Conservation (phyloP, 1,284 basidiomycete species). For the Austropuccinia psidii region DNA sequence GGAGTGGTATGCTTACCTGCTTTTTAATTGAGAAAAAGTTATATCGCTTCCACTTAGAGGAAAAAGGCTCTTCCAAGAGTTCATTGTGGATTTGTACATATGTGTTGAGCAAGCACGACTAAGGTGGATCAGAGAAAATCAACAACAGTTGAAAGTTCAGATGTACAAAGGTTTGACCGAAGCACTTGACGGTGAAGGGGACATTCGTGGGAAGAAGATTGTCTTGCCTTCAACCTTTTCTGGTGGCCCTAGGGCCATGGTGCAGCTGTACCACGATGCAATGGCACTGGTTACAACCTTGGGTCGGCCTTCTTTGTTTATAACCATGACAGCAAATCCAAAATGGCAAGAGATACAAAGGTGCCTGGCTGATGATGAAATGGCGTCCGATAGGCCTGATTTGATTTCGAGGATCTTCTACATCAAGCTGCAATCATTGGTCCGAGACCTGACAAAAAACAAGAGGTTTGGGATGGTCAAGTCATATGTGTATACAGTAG, state of each 20-base stretch:
- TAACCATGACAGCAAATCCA: constrained; percentile 54
- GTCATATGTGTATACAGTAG: constrained; percentile 52
- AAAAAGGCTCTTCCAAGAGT: constrained; percentile 50
- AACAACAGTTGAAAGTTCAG: constrained; percentile 49
- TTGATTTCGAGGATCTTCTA: not conserved
- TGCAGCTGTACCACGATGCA: constrained; percentile 51
- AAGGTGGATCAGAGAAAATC: constrained; percentile 46
- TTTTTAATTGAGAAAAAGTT: not conserved
- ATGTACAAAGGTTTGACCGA: constrained; percentile 26
- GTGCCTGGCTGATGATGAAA: constrained; percentile 50
- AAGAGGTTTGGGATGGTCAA: constrained; percentile 47
- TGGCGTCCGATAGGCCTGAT: constrained; percentile 47
- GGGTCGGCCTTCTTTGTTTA: constrained; percentile 50
- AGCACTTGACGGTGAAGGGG: not conserved
- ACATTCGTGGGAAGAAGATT: constrained; percentile 46
- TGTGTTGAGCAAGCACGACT: constrained; percentile 45
- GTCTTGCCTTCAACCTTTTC: constrained; percentile 51
- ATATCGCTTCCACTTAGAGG: not conserved
- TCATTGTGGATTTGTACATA: constrained; percentile 48
- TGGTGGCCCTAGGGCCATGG: constrained; percentile 51
- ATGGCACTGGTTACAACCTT: constrained; percentile 50
- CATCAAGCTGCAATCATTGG: not conserved
- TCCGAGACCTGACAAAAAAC: constrained; percentile 40
- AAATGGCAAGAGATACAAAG: constrained; percentile 51
- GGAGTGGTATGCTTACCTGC: not conserved